phyloP scores from a whole-genome alignment of 2,329 filamentous ascomycete species.

The Phyllosticta ampelicida region DNA sequence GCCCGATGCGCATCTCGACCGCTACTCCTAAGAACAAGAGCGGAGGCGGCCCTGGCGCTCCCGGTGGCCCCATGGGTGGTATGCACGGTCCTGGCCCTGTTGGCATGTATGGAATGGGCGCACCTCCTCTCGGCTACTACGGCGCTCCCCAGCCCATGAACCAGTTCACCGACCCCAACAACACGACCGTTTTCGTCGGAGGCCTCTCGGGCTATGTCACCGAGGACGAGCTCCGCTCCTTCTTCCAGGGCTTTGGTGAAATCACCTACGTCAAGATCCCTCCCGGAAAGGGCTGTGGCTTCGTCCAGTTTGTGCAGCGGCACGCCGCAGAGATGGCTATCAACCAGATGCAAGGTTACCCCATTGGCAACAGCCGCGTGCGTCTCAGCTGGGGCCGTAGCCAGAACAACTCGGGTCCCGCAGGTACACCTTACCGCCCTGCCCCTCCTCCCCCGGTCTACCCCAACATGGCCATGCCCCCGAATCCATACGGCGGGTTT shows the following conservation, averaged over 20 bases:
- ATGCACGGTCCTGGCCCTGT: conserved; percentile 41
- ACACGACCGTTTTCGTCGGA: conserved; percentile 97
- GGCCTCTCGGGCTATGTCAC: conserved; percentile 96
- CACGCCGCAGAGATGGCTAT: conserved; percentile 99
- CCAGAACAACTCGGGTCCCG: conserved; percentile 96
- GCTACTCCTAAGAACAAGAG: conserved; percentile 91
- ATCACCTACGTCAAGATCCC: conserved; percentile 99
- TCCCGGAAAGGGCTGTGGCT: conserved; percentile 96
- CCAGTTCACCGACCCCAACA: conserved; percentile 99
- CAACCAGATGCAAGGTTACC: conserved; percentile 99
- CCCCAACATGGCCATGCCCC: conserved; percentile 58
- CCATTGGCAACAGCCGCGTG: conserved; percentile 96
- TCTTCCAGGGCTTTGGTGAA: conserved; percentile 99
- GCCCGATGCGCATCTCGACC: conserved; percentile 96
- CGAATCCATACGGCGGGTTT: conserved; percentile 54
- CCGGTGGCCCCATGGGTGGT: conserved; percentile 39
- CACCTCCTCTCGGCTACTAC: conserved; percentile 55
- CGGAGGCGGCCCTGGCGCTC: conserved; percentile 41
- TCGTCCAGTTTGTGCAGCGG: conserved; percentile 97
- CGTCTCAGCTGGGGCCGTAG: conserved; percentile 95
- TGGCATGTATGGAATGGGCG: conserved; percentile 61
- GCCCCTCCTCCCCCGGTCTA: conserved; percentile 72
- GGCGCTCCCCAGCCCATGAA: conserved; percentile 80
- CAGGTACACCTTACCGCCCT: conserved; percentile 92
- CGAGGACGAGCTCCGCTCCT: conserved; percentile 97